A percentile compares a stretch with the other conserved stretches of the same genome.
phyloP scores from a whole-genome alignment of 148 eudicot genomes.

The Dysphania ambrosioides region DNA sequence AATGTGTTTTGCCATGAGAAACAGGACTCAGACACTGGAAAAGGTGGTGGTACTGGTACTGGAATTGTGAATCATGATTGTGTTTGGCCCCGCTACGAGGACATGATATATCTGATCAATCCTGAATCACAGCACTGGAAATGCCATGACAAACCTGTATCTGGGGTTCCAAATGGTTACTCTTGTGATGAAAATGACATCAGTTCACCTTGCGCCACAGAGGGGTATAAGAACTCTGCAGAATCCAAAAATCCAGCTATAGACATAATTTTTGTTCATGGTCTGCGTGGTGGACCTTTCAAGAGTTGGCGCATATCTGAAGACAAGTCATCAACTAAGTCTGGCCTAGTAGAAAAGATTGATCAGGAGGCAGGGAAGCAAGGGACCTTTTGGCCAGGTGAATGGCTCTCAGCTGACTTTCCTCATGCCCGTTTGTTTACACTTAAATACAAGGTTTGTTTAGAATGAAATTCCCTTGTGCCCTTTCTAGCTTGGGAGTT shows the following conservation, averaged over 20 bases:
- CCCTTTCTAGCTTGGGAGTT: conserved; percentile 10
- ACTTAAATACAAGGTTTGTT: conserved; percentile 92
- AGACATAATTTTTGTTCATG: conserved; percentile 92
- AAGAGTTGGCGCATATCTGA: conserved; percentile 97
- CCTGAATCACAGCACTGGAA: conserved; percentile 89
- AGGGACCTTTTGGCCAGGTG: conserved; percentile 98
- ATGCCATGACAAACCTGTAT: conserved; percentile 41
- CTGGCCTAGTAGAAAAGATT: conserved; percentile 98
- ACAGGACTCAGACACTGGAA: conserved; percentile 32
- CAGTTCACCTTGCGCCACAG: conserved; percentile 20
- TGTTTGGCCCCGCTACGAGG: conserved; percentile 57
- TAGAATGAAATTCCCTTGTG: conserved; percentile 8
- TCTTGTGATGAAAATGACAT: conserved; percentile 28
- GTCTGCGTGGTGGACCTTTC: conserved; percentile 95
- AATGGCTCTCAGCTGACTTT: conserved; percentile 93
- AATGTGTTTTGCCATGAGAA: conserved; percentile 57
- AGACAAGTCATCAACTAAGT: conserved; percentile 88
- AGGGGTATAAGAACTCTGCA: conserved; percentile 31
- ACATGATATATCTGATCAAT: conserved; percentile 75
- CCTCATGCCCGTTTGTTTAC: conserved; percentile 93
- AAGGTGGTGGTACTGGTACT: conserved; percentile 33
- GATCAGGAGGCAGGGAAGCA: conserved; percentile 96
- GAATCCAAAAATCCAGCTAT: conserved; percentile 39
- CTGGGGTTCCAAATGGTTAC: conserved; percentile 8
- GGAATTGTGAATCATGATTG: conserved; percentile 32